phyloP scores from a whole-genome alignment of 257 asterid genomes.

The Ballota nigra region DNA sequence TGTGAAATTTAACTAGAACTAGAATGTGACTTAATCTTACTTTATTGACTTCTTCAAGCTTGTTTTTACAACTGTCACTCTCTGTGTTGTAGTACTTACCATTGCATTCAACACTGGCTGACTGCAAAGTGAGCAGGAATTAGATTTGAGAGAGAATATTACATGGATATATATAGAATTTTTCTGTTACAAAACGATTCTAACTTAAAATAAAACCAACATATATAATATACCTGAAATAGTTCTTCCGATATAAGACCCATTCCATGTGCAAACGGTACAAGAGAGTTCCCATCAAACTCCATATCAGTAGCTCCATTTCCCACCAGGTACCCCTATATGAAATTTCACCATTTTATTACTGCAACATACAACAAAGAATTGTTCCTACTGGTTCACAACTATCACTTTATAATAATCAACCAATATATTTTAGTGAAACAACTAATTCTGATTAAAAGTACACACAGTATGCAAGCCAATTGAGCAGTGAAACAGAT shows the following conservation, averaged over 20 bases:
- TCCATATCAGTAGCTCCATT: conserved; percentile 59
- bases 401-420: too few relatives aligned
- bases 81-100: conserved; percentile 54
- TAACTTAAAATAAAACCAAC: too few relatives aligned
- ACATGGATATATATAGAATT: too few relatives aligned
- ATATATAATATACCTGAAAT: conserved; percentile 53
- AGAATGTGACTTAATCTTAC: conserved; percentile 35
- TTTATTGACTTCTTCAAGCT: conserved; percentile 46
- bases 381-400: too few relatives aligned
- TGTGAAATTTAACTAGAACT: neutral
- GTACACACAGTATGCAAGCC: too few relatives aligned
- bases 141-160: neutral
- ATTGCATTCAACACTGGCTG: conserved; percentile 43
- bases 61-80: conserved; percentile 40
- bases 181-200: too few relatives aligned
- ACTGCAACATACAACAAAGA: neutral
- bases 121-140: conserved; percentile 37
- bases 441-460: too few relatives aligned
- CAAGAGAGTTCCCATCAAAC: conserved; percentile 80
- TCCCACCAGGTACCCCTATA: conserved; percentile 98
- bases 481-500: too few relatives aligned
- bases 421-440: too few relatives aligned
- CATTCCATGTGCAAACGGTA: conserved; percentile 92
- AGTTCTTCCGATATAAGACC: conserved; percentile 81
- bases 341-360: conserved; percentile 33